Evolutionary conservation across 208 protist genomes (phyloP), one percentile per base, ranked within the genome.

Genomic region (Wallacemonas sp.): DNA sequence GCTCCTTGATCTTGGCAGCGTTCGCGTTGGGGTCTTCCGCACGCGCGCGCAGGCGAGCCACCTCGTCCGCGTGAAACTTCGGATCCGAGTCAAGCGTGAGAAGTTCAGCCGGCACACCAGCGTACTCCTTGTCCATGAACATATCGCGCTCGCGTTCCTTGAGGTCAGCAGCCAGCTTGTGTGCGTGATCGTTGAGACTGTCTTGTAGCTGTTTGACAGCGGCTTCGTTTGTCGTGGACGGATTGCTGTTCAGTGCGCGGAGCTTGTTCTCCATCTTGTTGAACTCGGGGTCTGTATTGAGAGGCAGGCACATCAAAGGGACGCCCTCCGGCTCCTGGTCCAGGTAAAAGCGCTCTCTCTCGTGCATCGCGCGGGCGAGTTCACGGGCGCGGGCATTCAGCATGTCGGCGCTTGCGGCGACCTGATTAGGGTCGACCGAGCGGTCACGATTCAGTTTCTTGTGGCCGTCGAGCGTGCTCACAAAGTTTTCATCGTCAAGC

Each of bases 211-310:
- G 48, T 6, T 67, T 32, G 46, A 86, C 58, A 29, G 60, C 45
- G 10, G 46, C 44, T 1, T 29, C 17, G 57, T n/a, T n/a, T n/a
- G 75, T 63, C 59, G 44, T 10, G 5, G 44, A 6, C 27, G 37
- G 19, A 22, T 46, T 17, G 30, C 50, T 54, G 30, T 63, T 68
- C 21, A 87, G 50, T 13, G 38, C 64, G 26, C 83, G 73, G 8
- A 86, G 66, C 32, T 76, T 59, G 36, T 73, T 59, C 57, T 92
- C 82, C 65, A 79, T 63, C 1, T 41, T 12, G 26, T 36, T 57
- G 41, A 90, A 85, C 33, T 60, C 37, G 5, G 66, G 78, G 46
- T 93, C 79, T 0, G 62, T 65, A 54, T 90, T 79, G 13, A 93
- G 66, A 17, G 81, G 73, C 34, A 90, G 44, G n/a, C 85, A 44